Evolutionary conservation across 192 early-diverging fungal species (phyloP).

Genomic region (Backusella mclennaniae): DNA sequence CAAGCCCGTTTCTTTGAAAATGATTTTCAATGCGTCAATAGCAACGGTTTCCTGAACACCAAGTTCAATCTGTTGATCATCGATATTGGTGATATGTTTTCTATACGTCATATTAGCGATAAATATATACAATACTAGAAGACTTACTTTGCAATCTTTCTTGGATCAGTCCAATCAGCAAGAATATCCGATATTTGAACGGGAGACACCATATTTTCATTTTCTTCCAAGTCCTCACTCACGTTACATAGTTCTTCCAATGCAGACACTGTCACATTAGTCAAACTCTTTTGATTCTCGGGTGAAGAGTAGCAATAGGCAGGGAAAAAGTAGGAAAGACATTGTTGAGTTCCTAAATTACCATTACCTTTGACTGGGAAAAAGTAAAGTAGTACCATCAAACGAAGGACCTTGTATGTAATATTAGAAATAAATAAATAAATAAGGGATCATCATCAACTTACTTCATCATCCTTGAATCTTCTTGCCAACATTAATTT

Average conservation of each 20-base stretch:
- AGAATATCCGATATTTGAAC: constrained; percentile 70
- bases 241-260: constrained; percentile 35
- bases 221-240: constrained; percentile 32
- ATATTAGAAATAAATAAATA: constrained; percentile 12
- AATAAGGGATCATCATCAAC: background rate
- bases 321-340: constrained; percentile 88
- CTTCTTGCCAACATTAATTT: constrained; percentile 60
- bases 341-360: constrained; percentile 77
- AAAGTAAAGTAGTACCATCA: constrained; percentile 81
- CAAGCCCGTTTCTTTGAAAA: constrained; percentile 36
- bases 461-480: constrained; percentile 43
- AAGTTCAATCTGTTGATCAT: constrained; percentile 36
- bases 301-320: constrained; percentile 76
- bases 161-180: constrained; percentile 76
- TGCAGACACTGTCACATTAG: constrained; percentile 48
- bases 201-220: constrained; percentile 52
- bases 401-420: constrained; percentile 56
- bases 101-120: background rate
- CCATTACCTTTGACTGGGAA: constrained; percentile 49
- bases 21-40: constrained; percentile 60
- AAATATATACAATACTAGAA: too few relatives aligned
- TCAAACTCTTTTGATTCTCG: constrained; percentile 69
- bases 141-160: constrained; percentile 60
- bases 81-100: constrained; percentile 25
- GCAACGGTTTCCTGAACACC: constrained; percentile 59